Percentiles rank a stretch among this genome's conserved stretches.
Evolutionary conservation across 2,329 filamentous ascomycete genomes (phyloP).

Genomic region (Diaporthe sp.): DNA sequence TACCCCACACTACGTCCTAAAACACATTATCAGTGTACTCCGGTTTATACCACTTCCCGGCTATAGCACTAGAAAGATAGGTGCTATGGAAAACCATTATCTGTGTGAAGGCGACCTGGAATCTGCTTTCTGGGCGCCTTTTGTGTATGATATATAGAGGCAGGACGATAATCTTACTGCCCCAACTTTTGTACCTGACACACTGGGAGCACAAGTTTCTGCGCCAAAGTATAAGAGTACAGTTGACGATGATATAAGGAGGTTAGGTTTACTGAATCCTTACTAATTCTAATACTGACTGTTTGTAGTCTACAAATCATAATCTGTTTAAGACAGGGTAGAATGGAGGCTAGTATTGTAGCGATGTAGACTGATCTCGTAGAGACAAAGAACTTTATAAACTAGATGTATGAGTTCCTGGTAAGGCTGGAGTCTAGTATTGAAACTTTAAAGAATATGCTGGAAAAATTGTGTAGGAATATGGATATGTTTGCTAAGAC

Average conservation of each 20-base stretch:
- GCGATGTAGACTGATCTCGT: neutral
- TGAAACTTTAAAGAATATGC: neutral
- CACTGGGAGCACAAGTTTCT: neutral
- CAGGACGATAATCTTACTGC: neutral
- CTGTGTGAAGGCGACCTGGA: neutral
- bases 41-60: neutral
- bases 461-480: neutral
- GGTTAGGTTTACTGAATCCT: neutral
- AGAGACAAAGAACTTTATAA: neutral
- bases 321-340: neutral
- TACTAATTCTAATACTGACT: neutral
- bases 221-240: neutral
- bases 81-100: neutral
- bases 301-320: neutral
- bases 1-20: neutral
- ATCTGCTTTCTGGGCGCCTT: neutral
- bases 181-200: neutral
- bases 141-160: neutral
- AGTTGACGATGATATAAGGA: neutral
- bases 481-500: neutral
- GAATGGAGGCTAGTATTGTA: neutral
- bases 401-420: neutral
- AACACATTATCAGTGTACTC: neutral
- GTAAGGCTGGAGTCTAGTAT: neutral
- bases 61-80: neutral